phyloP scores from a whole-genome alignment of 768 basidiomycete species.

The Fibroporia radiculosa region DNA sequence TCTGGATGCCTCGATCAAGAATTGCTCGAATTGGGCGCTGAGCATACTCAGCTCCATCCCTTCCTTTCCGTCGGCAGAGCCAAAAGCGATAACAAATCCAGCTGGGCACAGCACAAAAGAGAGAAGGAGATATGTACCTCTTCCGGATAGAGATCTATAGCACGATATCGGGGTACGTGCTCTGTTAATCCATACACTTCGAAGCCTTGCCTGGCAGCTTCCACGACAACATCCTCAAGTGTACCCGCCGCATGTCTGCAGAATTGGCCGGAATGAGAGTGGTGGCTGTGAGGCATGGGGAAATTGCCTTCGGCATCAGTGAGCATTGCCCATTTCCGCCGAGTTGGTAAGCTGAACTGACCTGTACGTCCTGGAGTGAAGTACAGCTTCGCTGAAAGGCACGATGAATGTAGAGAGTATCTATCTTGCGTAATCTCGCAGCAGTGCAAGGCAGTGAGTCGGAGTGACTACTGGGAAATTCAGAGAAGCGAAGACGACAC shows the following conservation, averaged over 20 bases:
- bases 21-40: slow-evolving; percentile 57
- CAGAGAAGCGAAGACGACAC: too few species aligned
- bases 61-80: slow-evolving; percentile 32
- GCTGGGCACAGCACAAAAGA: slow-evolving; percentile 5
- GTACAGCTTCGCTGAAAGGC: neutral
- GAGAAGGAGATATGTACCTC: slow-evolving; percentile 54
- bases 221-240: slow-evolving; percentile 73
- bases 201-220: slow-evolving; percentile 77
- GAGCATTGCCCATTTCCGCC: too few species aligned
- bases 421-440: neutral
- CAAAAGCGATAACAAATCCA: neutral
- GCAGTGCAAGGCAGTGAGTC: neutral
- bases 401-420: neutral
- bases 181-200: slow-evolving; percentile 82
- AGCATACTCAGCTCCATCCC: slow-evolving; percentile 47
- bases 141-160: slow-evolving; percentile 85
- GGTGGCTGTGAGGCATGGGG: slow-evolving; percentile 65
- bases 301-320: too few species aligned
- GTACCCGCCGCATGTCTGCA: slow-evolving; percentile 82
- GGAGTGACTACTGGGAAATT: too few species aligned
- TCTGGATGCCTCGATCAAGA: slow-evolving; percentile 72
- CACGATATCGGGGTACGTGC: slow-evolving; percentile 85
- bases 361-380: neutral
- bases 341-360: too few species aligned
- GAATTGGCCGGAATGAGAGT: slow-evolving; percentile 91